Evolutionary conservation across 2,329 filamentous ascomycete species (phyloP).

Genomic region (Gaeumannomyces tritici): DNA sequence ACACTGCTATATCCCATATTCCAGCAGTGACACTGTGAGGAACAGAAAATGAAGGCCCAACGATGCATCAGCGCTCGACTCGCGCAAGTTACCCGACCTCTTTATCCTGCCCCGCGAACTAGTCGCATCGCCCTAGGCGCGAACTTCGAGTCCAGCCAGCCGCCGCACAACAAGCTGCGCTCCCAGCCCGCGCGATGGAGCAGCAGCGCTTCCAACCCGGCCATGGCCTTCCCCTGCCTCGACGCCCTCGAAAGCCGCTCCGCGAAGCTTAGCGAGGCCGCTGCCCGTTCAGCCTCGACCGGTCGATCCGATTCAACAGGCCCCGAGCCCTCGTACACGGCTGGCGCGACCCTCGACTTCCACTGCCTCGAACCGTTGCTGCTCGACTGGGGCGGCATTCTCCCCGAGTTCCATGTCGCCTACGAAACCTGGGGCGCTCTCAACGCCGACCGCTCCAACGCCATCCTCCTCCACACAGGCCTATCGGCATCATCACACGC

Average conservation of each 20-base stretch:
- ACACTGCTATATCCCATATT: not conserved
- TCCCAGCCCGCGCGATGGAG: slow-evolving; percentile 10
- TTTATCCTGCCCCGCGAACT: not conserved
- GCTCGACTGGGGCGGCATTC: slow-evolving; percentile 90
- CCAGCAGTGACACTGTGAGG: not conserved
- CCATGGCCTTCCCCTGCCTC: slow-evolving; percentile 83
- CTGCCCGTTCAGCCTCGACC: slow-evolving; percentile 4
- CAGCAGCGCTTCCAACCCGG: slow-evolving; percentile 60
- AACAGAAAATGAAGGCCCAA: slow-evolving; percentile 4
- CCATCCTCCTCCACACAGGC: slow-evolving; percentile 85
- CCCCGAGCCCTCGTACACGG: slow-evolving; percentile 89
- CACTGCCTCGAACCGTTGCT: slow-evolving; percentile 65
- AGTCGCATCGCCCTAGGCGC: not conserved
- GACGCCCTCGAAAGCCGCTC: slow-evolving; percentile 75
- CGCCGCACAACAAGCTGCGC: slow-evolving; percentile 11
- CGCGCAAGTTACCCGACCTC: not conserved
- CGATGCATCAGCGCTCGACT: not conserved
- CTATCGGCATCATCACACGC: slow-evolving; percentile 96
- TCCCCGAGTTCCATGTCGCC: slow-evolving; percentile 80
- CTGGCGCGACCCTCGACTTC: slow-evolving; percentile 72
- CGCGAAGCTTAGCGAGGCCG: slow-evolving; percentile 43
- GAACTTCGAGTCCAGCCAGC: not conserved
- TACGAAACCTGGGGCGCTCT: slow-evolving; percentile 88
- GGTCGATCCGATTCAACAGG: slow-evolving; percentile 57
- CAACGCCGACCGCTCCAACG: slow-evolving; percentile 75